These are phyloP conservation scores for Phytopythium delawarense DNA, from an alignment of 352 stramenopile species.

Conservation along the genomic window DNA sequence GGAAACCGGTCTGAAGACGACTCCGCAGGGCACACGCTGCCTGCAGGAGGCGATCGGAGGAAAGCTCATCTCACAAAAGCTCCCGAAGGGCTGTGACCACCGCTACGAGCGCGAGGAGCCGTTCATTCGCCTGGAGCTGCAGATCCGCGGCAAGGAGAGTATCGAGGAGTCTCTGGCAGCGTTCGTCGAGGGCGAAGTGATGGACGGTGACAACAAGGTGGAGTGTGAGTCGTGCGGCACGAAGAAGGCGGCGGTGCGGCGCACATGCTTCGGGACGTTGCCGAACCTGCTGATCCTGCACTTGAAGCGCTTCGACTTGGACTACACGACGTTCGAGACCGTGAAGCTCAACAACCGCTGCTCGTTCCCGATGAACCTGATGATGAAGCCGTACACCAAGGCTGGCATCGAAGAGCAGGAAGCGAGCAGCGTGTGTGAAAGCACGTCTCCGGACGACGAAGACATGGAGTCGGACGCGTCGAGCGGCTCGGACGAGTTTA, in stretches of 20 bases:
- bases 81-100: conserved; percentile 87
- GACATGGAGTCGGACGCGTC: conserved; percentile 52
- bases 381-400: conserved; percentile 99
- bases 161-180: conserved; percentile 96
- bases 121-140: conserved; percentile 96
- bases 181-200: conserved; percentile 99
- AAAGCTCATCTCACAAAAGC: conserved; percentile 87
- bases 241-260: conserved; percentile 96
- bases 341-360: conserved; percentile 99
- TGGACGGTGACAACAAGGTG: conserved; percentile 99
- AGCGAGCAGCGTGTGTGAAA: conserved; percentile 33
- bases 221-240: conserved; percentile 97
- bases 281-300: conserved; percentile 98
- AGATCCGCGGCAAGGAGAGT: conserved; percentile 97
- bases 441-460: conserved; percentile 29
- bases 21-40: conserved; percentile 73
- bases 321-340: conserved; percentile 99
- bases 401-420: conserved; percentile 94
- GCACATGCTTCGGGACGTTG: conserved; percentile 93
- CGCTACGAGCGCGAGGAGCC: conserved; percentile 96
- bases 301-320: conserved; percentile 99
- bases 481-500: conserved; percentile 56
- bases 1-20: conserved; percentile 93
- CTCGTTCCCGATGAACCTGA: conserved; percentile 96
- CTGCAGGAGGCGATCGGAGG: conserved; percentile 71